Base-by-base conservation (phyloP, 2,329 filamentous ascomycete species). In the Colletotrichum siamense region DNA sequence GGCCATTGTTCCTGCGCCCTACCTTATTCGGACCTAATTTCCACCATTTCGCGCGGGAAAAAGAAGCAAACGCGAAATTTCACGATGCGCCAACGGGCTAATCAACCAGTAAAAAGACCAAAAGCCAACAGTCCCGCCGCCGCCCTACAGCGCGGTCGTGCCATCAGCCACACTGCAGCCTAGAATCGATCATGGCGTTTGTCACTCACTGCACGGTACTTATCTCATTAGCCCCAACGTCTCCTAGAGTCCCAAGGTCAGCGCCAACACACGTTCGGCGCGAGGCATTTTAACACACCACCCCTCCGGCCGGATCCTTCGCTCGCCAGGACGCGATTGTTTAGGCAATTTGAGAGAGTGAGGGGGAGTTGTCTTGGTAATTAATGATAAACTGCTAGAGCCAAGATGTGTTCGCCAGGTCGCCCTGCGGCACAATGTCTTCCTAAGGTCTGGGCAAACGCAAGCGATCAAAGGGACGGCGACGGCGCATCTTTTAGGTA, bases 11-110 rank as follows among this genome's bases (percentile, higher is more conserved):
- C 18, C 36, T 52, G 22, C 69, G 73, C 69, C 28, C 63, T 64
- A 49, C 69, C 73, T 73, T 57, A 24, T 73, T 57, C 57, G 63
- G 73, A 59, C 36, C 55, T 67, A 72, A 75, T 76, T 68, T 75
- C 73, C 73, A 73, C 69, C 22, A 36, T 52, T 69, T 57, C 10
- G 26, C 44, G 65, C 39, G 18, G 30, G 30, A 52, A 70, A 67
- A 26, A 68, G 49, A 68, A 24, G 65, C 44, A 15, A 28, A 66
- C 13, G 32, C 61, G 61, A 64, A 26, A 24, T 44, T 64, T 32
- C 61, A 59, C 55, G 55, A 59, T 30, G 28, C 15, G 24, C 59
- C 12, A 64, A 13, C 22, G 22, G 8, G 22, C 32, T 39, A 39
- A 39, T 16, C 34, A 39, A 16, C 59, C 32, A 32, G 28, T 32